Percentiles rank a stretch among this genome's conserved stretches.
These are phyloP conservation scores for Vanrija humicola DNA, from an alignment of 1,284 basidiomycete species.

Conservation along the genomic window DNA sequence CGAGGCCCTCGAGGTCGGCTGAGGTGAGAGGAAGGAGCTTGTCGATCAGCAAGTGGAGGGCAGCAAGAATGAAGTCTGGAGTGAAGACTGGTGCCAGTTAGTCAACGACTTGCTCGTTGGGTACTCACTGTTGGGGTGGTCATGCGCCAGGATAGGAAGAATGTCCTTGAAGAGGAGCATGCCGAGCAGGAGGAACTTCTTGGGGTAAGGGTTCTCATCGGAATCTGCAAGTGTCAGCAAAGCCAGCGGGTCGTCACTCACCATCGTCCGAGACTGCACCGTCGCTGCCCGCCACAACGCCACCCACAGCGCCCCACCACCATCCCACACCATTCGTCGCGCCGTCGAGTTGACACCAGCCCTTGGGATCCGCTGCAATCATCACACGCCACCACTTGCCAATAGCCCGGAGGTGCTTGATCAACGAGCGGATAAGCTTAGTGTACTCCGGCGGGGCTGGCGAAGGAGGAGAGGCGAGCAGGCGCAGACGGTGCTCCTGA, in stretches of 20 bases:
- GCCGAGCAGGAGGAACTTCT: slow-evolving; percentile 71
- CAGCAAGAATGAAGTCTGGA: slow-evolving; percentile 68
- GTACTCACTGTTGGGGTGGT: slow-evolving; percentile 43
- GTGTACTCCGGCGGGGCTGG: slow-evolving; percentile 15
- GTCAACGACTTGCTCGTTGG: not conserved
- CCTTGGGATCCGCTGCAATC: slow-evolving; percentile 46
- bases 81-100: slow-evolving; percentile 58
- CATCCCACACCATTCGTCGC: slow-evolving; percentile 44
- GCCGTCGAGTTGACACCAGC: slow-evolving; percentile 40
- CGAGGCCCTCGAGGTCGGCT: slow-evolving; percentile 71
- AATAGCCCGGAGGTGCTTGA: slow-evolving; percentile 45
- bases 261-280: slow-evolving; percentile 46
- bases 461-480: slow-evolving; percentile 21
- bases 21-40: slow-evolving; percentile 77
- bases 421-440: slow-evolving; percentile 32
- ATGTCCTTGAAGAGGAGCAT: slow-evolving; percentile 82
- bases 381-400: slow-evolving; percentile 48
- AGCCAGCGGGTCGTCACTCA: slow-evolving; percentile 11
- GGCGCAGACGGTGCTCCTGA: slow-evolving; percentile 36
- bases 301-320: slow-evolving; percentile 50
- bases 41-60: slow-evolving; percentile 71
- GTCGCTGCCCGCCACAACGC: slow-evolving; percentile 40
- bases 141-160: slow-evolving; percentile 42
- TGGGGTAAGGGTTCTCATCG: slow-evolving; percentile 39
- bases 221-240: slow-evolving; percentile 24